These are phyloP conservation scores for Chlorella ohadii DNA, from an alignment of 139 green algal genomes.

Conservation along the genomic window DNA sequence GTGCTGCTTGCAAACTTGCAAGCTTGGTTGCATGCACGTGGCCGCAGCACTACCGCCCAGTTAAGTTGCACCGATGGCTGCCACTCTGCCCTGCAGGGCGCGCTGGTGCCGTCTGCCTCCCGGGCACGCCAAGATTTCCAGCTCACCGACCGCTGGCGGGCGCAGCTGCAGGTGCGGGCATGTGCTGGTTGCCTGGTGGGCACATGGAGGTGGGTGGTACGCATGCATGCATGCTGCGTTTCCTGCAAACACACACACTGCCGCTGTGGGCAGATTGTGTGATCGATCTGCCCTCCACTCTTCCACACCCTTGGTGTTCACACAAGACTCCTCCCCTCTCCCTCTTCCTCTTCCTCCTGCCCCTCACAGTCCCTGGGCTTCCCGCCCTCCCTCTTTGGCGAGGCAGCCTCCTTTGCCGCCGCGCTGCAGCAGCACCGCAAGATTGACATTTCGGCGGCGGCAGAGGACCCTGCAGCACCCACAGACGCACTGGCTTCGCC, in stretches of 20 bases:
- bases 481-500: background rate
- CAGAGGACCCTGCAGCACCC: background rate
- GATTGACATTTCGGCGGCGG: background rate
- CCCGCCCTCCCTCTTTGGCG: background rate
- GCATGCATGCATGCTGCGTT: too few species aligned
- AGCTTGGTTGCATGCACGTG: too few species aligned
- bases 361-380: background rate
- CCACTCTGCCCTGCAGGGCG: background rate
- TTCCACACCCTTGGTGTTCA: too few species aligned
- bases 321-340: too few species aligned
- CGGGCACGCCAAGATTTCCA: background rate
- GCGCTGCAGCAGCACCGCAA: background rate
- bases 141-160: conserved; percentile 24
- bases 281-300: too few species aligned
- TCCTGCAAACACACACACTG: too few species aligned
- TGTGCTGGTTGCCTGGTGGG: too few species aligned
- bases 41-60: too few species aligned
- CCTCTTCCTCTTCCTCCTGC: background rate
- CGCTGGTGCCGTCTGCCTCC: background rate
- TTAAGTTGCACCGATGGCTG: too few species aligned
- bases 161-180: background rate
- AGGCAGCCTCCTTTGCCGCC: background rate
- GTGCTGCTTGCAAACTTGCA: too few species aligned
- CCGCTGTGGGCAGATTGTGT: too few species aligned
- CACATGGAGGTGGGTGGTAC: too few species aligned